Evolutionary conservation across 139 green algal species (phyloP).

Genomic region (Coccomyxa sp.): DNA sequence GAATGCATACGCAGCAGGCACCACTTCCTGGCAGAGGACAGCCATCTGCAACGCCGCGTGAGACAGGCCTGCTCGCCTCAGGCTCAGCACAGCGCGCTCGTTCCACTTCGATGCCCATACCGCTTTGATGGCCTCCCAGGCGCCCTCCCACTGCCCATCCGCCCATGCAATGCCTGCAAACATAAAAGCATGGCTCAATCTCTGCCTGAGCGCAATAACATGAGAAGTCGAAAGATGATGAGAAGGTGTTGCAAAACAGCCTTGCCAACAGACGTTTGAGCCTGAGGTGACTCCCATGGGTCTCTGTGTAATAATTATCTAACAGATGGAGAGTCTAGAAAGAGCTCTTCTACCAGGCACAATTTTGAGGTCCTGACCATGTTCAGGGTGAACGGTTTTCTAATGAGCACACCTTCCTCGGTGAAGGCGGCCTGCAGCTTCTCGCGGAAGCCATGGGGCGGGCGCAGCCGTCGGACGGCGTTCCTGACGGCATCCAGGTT

Average conservation of each 20-base stretch:
- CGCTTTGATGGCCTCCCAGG: constrained; percentile 26
- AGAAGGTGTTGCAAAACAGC: too few relatives aligned
- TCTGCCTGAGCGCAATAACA: too few relatives aligned
- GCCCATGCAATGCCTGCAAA: constrained; percentile 9
- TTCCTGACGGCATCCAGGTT: not conserved
- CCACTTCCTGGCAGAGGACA: constrained; percentile 44
- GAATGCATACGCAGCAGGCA: constrained; percentile 39
- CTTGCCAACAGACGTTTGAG: too few relatives aligned
- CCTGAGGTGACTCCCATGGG: too few relatives aligned
- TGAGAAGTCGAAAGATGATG: too few relatives aligned
- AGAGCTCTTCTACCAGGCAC: too few relatives aligned
- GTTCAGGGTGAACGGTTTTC: too few relatives aligned
- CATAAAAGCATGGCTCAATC: not conserved
- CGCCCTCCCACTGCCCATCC: constrained; percentile 15
- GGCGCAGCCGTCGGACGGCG: not conserved
- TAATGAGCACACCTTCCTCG: constrained; percentile 4
- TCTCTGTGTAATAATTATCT: too few relatives aligned
- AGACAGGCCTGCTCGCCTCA: constrained; percentile 31
- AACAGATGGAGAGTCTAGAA: too few relatives aligned
- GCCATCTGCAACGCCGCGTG: constrained; percentile 35
- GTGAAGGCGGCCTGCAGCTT: not conserved
- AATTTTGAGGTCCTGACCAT: too few relatives aligned
- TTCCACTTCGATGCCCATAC: constrained; percentile 53
- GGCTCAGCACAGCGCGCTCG: constrained; percentile 24
- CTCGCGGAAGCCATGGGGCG: not conserved